A percentile compares a stretch with the other conserved stretches of the same genome.
phyloP scores from a whole-genome alignment of 306 rosid genomes.

The Citrullus colocynthis region DNA sequence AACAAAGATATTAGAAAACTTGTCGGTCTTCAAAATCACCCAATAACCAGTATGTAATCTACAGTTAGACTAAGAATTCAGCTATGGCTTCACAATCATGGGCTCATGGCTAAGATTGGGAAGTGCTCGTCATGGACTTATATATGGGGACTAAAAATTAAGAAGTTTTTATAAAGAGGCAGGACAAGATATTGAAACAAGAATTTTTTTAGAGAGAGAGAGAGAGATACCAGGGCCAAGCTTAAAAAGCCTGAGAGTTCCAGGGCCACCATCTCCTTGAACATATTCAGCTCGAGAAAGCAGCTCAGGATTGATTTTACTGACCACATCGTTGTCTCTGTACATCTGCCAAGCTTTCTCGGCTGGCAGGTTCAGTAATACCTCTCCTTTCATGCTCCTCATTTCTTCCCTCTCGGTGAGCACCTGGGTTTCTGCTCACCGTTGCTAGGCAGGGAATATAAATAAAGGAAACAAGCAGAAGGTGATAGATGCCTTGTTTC shows the following conservation, averaged over 20 bases:
- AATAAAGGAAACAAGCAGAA: neutral
- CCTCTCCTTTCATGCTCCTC: constrained; percentile 29
- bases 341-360: constrained; percentile 36
- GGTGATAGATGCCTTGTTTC: neutral
- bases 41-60: neutral
- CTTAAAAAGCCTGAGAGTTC: constrained; percentile 25
- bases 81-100: neutral
- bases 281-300: constrained; percentile 26
- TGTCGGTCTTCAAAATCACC: neutral
- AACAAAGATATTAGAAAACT: neutral
- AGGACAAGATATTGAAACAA: neutral
- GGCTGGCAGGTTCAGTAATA: constrained; percentile 19
- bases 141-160: neutral
- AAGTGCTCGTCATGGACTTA: neutral
- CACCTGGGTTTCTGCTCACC: neutral
- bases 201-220: neutral
- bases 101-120: neutral
- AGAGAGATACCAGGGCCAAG: constrained; percentile 28
- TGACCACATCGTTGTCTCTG: constrained; percentile 21
- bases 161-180: neutral
- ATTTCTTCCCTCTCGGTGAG: constrained; percentile 3
- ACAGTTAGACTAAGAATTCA: neutral
- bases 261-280: constrained; percentile 31
- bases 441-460: neutral
- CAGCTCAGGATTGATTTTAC: constrained; percentile 28